A percentile compares a stretch with the other conserved stretches of the same genome.
Evolutionary conservation across 2,329 filamentous ascomycete species (phyloP).

Genomic region (Davidsoniella australis): DNA sequence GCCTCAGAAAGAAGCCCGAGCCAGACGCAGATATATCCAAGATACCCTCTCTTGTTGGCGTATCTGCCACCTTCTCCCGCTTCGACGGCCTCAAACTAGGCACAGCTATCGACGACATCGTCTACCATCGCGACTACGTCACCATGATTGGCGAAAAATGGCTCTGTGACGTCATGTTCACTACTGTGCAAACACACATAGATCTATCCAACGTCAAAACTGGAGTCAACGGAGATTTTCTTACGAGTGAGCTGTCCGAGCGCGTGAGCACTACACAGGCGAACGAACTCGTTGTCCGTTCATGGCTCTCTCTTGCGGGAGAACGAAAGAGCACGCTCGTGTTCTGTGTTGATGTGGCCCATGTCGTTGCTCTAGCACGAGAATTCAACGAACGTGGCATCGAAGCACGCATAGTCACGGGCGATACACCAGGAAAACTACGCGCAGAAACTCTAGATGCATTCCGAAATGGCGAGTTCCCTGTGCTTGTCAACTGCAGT

Average conservation of each 20-base stretch:
- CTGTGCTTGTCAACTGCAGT: slow-evolving; percentile 83
- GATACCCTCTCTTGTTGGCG: slow-evolving; percentile 58
- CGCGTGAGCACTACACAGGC: slow-evolving; percentile 67
- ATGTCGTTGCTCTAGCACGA: slow-evolving; percentile 58
- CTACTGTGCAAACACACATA: slow-evolving; percentile 69
- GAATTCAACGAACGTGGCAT: slow-evolving; percentile 63
- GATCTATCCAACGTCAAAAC: slow-evolving; percentile 53
- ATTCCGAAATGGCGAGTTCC: slow-evolving; percentile 56
- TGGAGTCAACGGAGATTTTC: slow-evolving; percentile 52
- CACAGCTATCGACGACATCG: slow-evolving; percentile 80
- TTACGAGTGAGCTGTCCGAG: slow-evolving; percentile 55
- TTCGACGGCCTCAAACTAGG: slow-evolving; percentile 74
- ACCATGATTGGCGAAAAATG: slow-evolving; percentile 71
- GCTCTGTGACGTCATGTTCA: slow-evolving; percentile 85
- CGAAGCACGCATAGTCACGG: slow-evolving; percentile 75
- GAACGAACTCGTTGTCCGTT: slow-evolving; percentile 71
- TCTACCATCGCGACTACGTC: slow-evolving; percentile 67
- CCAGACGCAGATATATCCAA: slow-evolving; percentile 22
- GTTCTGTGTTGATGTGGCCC: slow-evolving; percentile 82
- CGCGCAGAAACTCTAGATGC: slow-evolving; percentile 54
- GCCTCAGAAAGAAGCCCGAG: slow-evolving; percentile 32
- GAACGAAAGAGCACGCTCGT: slow-evolving; percentile 71
- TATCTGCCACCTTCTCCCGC: slow-evolving; percentile 64
- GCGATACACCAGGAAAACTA: slow-evolving; percentile 53
- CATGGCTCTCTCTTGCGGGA: slow-evolving; percentile 65